Evolutionary conservation across 2,329 filamentous ascomycete species (phyloP), one percentile per base, ranked within the genome.

Genomic region (Lasiodiplodia sp.): DNA sequence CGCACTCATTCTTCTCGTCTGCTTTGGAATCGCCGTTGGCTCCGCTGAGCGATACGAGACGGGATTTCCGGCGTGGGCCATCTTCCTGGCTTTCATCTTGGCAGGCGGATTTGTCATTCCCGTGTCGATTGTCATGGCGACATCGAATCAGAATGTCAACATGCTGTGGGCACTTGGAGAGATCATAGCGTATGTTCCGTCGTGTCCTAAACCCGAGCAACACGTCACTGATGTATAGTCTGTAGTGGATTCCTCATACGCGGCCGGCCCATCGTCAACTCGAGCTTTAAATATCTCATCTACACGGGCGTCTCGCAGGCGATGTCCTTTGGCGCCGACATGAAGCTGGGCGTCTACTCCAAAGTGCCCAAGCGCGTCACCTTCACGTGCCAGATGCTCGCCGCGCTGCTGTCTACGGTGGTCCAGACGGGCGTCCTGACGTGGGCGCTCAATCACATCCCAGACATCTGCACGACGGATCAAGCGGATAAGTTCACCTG

Each of bases 401-500:
- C 89, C 7, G 90, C 88, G 0, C 86, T 89, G 0, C 84, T 90
- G 74, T 88, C 88, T 0, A 90, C 87, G 78, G 85, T 91, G 70
- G 86, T 92, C 47, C 89, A 92, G 75, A 85, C 92, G 67, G 77
- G 84, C 3, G 88, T 91, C 3, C 82, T 91, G 70, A 90, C 91
- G 73, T 85, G 83, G 83, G 79, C 80, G 0, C 73, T 85, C 14
- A 78, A 77, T 10, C 85, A 83, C 70, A 93, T 95, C 70, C 81
- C 86, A 0, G 83, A 86, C 2, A 85, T 94, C 47, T 94, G 92
- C 78, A 83, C 85, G 0, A 25, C 63, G 56, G 64, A 51, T 53
- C 52, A 69, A 62, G 64, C 70, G 69, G 69, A 69, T 70, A 62
- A 89, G 65, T 85, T 88, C 72, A 86, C 80, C 31, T 89, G 87